phyloP scores from a whole-genome alignment of 352 stramenopile genomes.

The Pythium brassicae region DNA sequence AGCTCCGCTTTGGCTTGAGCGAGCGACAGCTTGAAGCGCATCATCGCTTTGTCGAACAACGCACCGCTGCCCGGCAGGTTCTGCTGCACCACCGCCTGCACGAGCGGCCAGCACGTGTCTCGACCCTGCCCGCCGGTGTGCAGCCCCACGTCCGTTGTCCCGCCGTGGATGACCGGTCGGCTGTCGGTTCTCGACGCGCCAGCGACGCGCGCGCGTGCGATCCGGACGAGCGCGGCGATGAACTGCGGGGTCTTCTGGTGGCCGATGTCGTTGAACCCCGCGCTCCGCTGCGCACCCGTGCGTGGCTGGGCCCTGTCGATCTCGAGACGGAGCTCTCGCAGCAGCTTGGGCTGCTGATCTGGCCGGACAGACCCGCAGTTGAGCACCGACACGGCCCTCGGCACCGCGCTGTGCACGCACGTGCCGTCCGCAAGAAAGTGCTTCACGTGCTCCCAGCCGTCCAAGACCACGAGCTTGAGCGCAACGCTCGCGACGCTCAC shows the following conservation, averaged over 20 bases:
- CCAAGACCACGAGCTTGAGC: constrained; percentile 33
- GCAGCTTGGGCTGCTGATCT: constrained; percentile 11
- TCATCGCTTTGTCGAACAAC: constrained; percentile 33
- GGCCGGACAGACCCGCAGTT: constrained; percentile 30
- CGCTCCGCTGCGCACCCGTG: constrained; percentile 26
- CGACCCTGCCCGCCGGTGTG: constrained; percentile 38
- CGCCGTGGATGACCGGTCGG: constrained; percentile 14
- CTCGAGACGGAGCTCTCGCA: constrained; percentile 6
- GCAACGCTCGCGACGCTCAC: constrained; percentile 16
- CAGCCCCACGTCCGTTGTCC: constrained; percentile 45
- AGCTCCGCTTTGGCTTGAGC: background rate
- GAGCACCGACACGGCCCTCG: constrained; percentile 19
- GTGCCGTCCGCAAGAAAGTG: constrained; percentile 25
- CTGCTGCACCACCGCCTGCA: constrained; percentile 26
- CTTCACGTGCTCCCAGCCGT: constrained; percentile 33
- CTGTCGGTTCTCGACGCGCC: background rate
- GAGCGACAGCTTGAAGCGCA: constrained; percentile 24
- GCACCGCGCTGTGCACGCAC: constrained; percentile 33
- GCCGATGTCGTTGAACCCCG: constrained; percentile 17
- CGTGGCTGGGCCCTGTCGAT: constrained; percentile 22
- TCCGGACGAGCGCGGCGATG: constrained; percentile 27
- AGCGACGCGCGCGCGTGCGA: constrained; percentile 3
- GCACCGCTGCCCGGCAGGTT: constrained; percentile 26
- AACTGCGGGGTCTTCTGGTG: constrained; percentile 60
- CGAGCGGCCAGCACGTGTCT: constrained; percentile 54